Conservation (phyloP, 176 grass and related monocot genomes). For the Raddia guianensis region DNA sequence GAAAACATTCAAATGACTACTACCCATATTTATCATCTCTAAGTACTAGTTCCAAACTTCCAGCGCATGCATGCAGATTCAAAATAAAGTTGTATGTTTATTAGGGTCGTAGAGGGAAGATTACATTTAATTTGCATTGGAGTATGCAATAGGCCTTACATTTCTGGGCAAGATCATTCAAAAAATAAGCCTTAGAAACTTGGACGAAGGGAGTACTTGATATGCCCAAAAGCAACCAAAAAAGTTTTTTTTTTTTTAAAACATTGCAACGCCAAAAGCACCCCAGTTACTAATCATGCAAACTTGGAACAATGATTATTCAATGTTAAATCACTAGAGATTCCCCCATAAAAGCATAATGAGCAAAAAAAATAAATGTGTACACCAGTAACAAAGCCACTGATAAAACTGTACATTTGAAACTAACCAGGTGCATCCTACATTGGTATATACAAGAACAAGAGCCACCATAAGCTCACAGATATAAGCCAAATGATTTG, state of each 20-base stretch:
- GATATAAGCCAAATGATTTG: slow-evolving; percentile 23
- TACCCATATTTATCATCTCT: too few relatives aligned
- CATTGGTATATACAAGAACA: neutral
- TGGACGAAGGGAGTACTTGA: too few relatives aligned
- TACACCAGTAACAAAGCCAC: slow-evolving; percentile 13
- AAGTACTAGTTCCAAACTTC: too few relatives aligned
- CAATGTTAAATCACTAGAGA: neutral
- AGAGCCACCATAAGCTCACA: neutral
- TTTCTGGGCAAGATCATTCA: too few relatives aligned
- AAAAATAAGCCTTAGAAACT: too few relatives aligned
- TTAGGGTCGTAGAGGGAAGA: too few relatives aligned
- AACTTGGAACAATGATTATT: slow-evolving; percentile 7
- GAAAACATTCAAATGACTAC: too few relatives aligned
- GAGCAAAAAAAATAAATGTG: neutral
- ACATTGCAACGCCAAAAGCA: neutral
- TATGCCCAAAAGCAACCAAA: neutral
- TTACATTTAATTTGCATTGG: too few relatives aligned
- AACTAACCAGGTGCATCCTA: neutral
- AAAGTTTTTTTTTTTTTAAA: neutral
- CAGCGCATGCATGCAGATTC: too few relatives aligned
- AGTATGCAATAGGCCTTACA: too few relatives aligned
- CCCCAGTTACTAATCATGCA: neutral
- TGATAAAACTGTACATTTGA: neutral
- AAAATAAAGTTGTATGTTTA: too few relatives aligned
- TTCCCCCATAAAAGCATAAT: slow-evolving; percentile 8